phyloP scores from a whole-genome alignment of 2,329 filamentous ascomycete genomes.

The Calonectria henricotiae region DNA sequence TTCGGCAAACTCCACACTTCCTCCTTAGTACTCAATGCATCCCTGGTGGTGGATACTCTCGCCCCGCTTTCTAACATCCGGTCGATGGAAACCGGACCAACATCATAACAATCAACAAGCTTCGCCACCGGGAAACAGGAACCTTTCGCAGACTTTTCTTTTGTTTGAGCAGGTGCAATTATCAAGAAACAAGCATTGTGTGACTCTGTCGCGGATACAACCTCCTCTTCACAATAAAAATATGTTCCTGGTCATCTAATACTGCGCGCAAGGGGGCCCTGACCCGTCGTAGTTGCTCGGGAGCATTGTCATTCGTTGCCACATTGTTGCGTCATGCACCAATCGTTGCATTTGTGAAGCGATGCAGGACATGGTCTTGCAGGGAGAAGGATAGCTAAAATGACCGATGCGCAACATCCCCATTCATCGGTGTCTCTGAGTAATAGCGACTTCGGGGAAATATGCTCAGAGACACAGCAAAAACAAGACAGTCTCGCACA shows the following conservation, averaged over 20 bases:
- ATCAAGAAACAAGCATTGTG: conserved; percentile 38
- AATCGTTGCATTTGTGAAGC: conserved; percentile 39
- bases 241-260: conserved; percentile 7
- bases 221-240: not conserved
- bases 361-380: conserved; percentile 24
- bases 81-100: conserved; percentile 39
- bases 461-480: conserved; percentile 41
- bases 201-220: conserved; percentile 37
- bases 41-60: conserved; percentile 35
- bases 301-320: conserved; percentile 23
- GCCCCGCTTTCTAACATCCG: conserved; percentile 41
- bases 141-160: conserved; percentile 38
- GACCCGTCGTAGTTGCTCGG: conserved; percentile 9
- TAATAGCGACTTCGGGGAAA: conserved; percentile 39
- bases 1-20: conserved; percentile 49
- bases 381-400: conserved; percentile 29
- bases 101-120: conserved; percentile 38
- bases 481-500: conserved; percentile 26
- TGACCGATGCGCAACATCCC: conserved; percentile 6
- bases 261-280: conserved; percentile 19
- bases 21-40: conserved; percentile 42
- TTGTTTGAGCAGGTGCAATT: conserved; percentile 31
- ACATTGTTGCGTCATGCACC: conserved; percentile 43
- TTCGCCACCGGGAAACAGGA: conserved; percentile 32
- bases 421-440: conserved; percentile 35